Evolutionary conservation across 176 grass and related monocot genomes (phyloP).

Genomic region (Eragrostis curvula): DNA sequence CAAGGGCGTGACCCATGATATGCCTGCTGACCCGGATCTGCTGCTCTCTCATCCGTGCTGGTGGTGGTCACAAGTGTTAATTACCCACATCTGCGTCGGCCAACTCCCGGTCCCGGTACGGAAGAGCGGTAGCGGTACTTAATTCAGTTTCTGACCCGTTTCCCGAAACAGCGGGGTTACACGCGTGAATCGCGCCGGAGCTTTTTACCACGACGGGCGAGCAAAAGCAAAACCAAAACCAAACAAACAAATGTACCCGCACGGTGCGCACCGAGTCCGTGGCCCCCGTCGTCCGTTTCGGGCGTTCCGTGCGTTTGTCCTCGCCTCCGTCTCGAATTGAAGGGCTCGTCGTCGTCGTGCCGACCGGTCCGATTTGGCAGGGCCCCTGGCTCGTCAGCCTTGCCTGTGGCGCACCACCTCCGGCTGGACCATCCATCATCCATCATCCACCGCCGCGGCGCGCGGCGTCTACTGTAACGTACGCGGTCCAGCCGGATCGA

Average conservation of each 20-base stretch:
- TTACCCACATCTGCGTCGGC: too few species aligned
- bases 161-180: not conserved
- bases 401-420: too few species aligned
- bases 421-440: too few species aligned
- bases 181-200: not conserved
- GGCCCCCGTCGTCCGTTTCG: not conserved
- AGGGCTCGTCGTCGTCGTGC: not conserved
- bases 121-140: not conserved
- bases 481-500: too few species aligned
- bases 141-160: not conserved
- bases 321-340: not conserved
- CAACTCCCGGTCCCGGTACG: too few species aligned
- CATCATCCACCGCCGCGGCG: too few species aligned
- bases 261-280: too few species aligned
- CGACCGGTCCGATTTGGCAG: not conserved
- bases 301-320: not conserved
- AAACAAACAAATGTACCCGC: too few species aligned
- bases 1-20: constrained; percentile 40
- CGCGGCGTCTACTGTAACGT: too few species aligned
- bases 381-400: not conserved
- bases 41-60: not conserved
- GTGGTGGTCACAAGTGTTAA: too few species aligned
- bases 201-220: not conserved
- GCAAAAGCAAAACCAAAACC: too few species aligned
- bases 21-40: constrained; percentile 25